Percentiles rank a stretch among this genome's conserved stretches.
phyloP scores from a whole-genome alignment of 805 yeast genomes.

The Zygoascus ofunaensis region DNA sequence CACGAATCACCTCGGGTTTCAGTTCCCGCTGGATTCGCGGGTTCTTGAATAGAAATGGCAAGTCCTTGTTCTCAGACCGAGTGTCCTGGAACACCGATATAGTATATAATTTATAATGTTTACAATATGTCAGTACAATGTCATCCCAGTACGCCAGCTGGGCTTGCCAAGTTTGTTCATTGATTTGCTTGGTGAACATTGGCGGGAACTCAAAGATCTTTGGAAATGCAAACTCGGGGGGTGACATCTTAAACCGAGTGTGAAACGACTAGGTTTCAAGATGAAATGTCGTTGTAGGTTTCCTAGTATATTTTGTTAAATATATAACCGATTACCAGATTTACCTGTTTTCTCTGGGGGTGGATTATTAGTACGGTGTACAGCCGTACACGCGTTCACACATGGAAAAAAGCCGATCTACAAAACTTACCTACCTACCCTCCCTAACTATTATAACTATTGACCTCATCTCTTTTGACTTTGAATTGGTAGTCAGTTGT shows the following conservation, averaged over 20 bases:
- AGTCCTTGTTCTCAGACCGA: constrained; percentile 10
- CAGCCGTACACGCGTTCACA: too few relatives aligned
- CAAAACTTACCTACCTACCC: too few relatives aligned
- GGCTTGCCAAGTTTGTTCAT: constrained; percentile 62
- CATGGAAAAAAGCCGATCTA: too few relatives aligned
- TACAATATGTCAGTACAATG: constrained; percentile 54
- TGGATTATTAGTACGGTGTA: too few relatives aligned
- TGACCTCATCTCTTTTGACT: too few relatives aligned
- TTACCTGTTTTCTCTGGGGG: too few relatives aligned
- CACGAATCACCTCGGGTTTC: constrained; percentile 44
- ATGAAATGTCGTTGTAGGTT: too few relatives aligned
- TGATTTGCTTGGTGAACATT: constrained; percentile 81
- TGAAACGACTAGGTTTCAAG: too few relatives aligned
- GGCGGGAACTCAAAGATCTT: constrained; percentile 76
- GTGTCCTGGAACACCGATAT: constrained; percentile 27
- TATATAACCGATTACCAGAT: too few relatives aligned
- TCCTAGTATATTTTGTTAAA: too few relatives aligned
- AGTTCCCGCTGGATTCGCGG: constrained; percentile 33
- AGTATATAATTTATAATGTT: constrained; percentile 45
- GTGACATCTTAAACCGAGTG: background rate
- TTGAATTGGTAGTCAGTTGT: too few relatives aligned
- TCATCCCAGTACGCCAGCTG: constrained; percentile 75
- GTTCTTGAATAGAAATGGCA: constrained; percentile 22
- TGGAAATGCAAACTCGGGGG: constrained; percentile 31
- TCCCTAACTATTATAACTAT: too few relatives aligned